Base-by-base conservation (phyloP, 768 basidiomycete species). In the Boletus insuetus region DNA sequence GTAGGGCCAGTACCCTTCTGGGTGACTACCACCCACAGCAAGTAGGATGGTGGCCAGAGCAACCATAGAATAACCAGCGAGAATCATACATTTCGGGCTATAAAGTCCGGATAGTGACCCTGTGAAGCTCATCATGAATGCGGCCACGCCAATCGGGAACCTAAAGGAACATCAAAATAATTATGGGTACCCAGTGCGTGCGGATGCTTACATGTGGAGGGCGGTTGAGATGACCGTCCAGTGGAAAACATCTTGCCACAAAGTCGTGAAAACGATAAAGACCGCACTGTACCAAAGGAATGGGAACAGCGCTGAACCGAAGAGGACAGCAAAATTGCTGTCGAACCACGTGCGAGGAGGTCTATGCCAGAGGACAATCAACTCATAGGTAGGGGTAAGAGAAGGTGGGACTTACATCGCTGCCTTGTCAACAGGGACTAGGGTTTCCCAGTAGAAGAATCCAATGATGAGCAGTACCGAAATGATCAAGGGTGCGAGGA, bases 381-480 rank as follows among this genome's bases (percentile, higher is more conserved):
- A 29, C 29, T 29, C 9, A 11, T 14, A 29, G 8, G 31, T 9
- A 37, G 16, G 1, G 37, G 54, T 29, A 29, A 22, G 9, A 52
- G 24, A 31, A 34, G 14, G 13, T 17, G 20, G 14, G 14, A 62
- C 75, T 34, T 58, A 78, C 77, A 80, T 63, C 7, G 76, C 73
- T 9, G 83, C 81, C 5, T 61, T 63, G 13, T 77, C 67, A 13
- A 60, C 58, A 1, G 76, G 77, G 17, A 81, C 63, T 0, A 59
- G 44, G 9, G 74, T 65, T 59, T 84, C 82, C 75, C 77, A 83
- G 45, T 73, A 68, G 68, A 85, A 80, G 70, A 85, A 85, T 1
- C 49, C 65, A 24, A 67, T 58, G 34, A 69, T 60, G 13, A 79
- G 56, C 7, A 75, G 29, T 53, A 80, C 61, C 4, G 82, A 77